Conservation (phyloP, 305 asterid species). For the Withania somnifera region DNA sequence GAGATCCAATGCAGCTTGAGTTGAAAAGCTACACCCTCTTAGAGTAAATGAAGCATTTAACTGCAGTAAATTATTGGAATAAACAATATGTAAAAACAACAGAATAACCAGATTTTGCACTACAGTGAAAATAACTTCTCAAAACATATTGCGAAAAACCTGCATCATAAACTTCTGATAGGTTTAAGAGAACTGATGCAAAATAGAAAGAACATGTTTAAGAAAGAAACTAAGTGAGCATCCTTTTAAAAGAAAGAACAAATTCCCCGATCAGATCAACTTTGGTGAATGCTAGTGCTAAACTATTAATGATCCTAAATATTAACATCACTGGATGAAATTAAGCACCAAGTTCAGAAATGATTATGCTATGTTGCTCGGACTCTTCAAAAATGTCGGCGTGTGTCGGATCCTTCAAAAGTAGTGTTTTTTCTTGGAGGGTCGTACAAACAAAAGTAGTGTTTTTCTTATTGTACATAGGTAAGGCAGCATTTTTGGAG, state of each 20-base stretch:
- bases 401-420: neutral
- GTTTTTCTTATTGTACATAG: neutral
- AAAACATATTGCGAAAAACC: neutral
- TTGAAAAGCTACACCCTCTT: conserved; percentile 34
- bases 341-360: neutral
- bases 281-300: neutral
- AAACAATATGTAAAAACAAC: neutral
- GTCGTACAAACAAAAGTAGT: neutral
- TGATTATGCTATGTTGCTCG: neutral
- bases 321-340: neutral
- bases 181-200: neutral
- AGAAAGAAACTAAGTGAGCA: neutral
- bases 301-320: neutral
- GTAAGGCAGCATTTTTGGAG: neutral
- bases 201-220: neutral
- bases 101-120: neutral
- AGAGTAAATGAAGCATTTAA: conserved; percentile 28
- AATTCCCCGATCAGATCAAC: neutral
- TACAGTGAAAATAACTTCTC: neutral
- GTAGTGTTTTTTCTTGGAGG: neutral
- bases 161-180: neutral
- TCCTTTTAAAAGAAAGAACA: neutral
- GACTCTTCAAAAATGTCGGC: neutral
- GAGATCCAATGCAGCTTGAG: conserved; percentile 38
- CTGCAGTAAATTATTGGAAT: conserved; percentile 19